Evolutionary conservation across 352 stramenopile genomes (phyloP).

Genomic region (Plasmopara viticola): DNA sequence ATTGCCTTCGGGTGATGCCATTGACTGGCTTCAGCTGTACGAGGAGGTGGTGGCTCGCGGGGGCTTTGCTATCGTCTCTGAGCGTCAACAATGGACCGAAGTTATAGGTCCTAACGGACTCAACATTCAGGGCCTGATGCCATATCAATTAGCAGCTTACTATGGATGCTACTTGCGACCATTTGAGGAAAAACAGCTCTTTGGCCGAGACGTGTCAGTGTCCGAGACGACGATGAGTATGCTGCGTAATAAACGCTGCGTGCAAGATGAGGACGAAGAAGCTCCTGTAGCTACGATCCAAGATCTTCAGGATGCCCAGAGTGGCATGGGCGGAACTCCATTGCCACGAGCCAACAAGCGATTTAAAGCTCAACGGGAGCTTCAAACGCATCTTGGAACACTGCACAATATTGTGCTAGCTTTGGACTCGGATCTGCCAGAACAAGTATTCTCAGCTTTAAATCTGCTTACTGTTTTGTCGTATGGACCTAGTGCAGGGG

Average conservation of each 20-base stretch:
- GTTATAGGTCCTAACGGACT: constrained; percentile 42
- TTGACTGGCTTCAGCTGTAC: constrained; percentile 78
- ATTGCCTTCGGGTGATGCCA: constrained; percentile 38
- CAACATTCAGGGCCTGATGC: constrained; percentile 50
- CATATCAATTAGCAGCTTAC: constrained; percentile 50
- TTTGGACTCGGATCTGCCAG: constrained; percentile 54
- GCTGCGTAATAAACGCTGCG: constrained; percentile 26
- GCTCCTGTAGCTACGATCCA: constrained; percentile 50
- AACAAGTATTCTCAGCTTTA: constrained; percentile 48
- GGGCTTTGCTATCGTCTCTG: constrained; percentile 45
- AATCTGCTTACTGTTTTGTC: constrained; percentile 73
- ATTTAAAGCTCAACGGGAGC: constrained; percentile 52
- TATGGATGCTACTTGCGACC: constrained; percentile 50
- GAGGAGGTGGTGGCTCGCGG: constrained; percentile 69
- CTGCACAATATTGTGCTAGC: constrained; percentile 66
- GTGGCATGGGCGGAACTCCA: constrained; percentile 46
- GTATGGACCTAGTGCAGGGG: constrained; percentile 27
- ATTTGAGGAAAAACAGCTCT: constrained; percentile 79
- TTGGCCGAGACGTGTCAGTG: constrained; percentile 44
- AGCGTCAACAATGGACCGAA: constrained; percentile 48
- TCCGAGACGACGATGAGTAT: constrained; percentile 14
- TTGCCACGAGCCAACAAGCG: constrained; percentile 55
- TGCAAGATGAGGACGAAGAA: constrained; percentile 11
- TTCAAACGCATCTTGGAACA: constrained; percentile 41
- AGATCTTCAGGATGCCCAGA: constrained; percentile 65